A percentile compares a stretch with the other conserved stretches of the same genome.
Evolutionary conservation across 352 stramenopile genomes (phyloP).

Genomic region (Porosira glacialis): DNA sequence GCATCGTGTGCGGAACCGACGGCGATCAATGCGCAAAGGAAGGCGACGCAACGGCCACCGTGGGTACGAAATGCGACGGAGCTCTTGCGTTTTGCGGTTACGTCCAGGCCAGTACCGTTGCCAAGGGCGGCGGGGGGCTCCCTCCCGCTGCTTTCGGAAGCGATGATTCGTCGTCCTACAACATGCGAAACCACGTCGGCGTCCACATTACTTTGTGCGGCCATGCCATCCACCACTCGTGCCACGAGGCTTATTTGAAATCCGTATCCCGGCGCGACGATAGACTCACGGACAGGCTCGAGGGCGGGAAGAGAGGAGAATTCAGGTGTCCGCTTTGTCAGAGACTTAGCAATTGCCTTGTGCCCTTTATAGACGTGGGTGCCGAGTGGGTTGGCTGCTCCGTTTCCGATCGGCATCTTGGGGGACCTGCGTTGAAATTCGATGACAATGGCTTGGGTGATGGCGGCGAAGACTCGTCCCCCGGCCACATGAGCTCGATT

Average conservation of each 20-base stretch:
- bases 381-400: constrained; percentile 60
- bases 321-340: constrained; percentile 96
- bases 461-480: constrained; percentile 8
- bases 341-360: constrained; percentile 90
- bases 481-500: constrained; percentile 1
- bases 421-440: constrained; percentile 6
- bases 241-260: constrained; percentile 91
- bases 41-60: too few relatives aligned
- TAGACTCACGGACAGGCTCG: constrained; percentile 66
- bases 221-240: constrained; percentile 93
- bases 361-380: constrained; percentile 81
- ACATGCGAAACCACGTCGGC: too few relatives aligned
- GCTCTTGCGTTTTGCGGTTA: constrained; percentile 78
- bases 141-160: constrained; percentile 17
- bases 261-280: constrained; percentile 84
- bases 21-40: constrained; percentile 30
- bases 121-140: constrained; percentile 63
- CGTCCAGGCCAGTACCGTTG: constrained; percentile 72
- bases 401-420: too few relatives aligned
- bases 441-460: too few relatives aligned
- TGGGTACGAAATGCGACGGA: constrained; percentile 47
- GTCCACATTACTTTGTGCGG: constrained; percentile 83
- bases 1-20: constrained; percentile 63
- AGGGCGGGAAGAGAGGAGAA: constrained; percentile 85
- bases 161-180: too few relatives aligned